Base-by-base conservation (phyloP, 331 rosid genomes). In the Pyracantha coccinea region DNA sequence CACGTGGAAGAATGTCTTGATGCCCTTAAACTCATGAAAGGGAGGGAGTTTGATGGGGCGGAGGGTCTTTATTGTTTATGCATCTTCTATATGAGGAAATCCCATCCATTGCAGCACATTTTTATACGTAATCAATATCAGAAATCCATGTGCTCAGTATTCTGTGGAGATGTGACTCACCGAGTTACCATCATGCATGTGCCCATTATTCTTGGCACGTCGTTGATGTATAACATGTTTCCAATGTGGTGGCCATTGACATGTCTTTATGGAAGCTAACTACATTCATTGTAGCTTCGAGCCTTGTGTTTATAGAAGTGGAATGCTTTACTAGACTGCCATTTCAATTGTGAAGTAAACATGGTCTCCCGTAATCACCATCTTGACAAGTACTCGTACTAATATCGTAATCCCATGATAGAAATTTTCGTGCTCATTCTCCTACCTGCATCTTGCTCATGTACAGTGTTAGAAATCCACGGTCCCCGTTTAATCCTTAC, bases 1-100 rank as follows among this genome's bases (percentile, higher is more conserved):
- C 44, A 63, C 2, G 29, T 17, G 41, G 66, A 25, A 1, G 24
- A 92, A 89, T 85, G 97, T 87, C 66, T 95, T 95, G 55, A 81
- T 95, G 83, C 92, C 92, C 10, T 21, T 90, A 55, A 95, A 87
- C 24, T 63, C 24, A 8, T 16, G 8, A 63, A 63, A 0, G 45
- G 2, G 7, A 63, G 20, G 4, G 55, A 50, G 20, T 50, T 50
- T 50, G 1, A 50, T 16, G 55, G 55, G 55, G 55, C 3, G 9
- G 55, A 6, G 55, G 55, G 55, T 50, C 55, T 50, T 16, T 16
- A 16, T 16, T 50, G 0, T 50, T 2, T 50, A 50, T 0, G 9
- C 20, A 19, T 62, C 41, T 16, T 24, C 68, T 29, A 10, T 29
- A 29, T 62, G 15, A 3, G 41, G 13, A 8, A 62, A 29, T 62